These are phyloP conservation scores for Venturia asperata DNA, from an alignment of 2,329 filamentous ascomycete genomes.

Conservation along the genomic window DNA sequence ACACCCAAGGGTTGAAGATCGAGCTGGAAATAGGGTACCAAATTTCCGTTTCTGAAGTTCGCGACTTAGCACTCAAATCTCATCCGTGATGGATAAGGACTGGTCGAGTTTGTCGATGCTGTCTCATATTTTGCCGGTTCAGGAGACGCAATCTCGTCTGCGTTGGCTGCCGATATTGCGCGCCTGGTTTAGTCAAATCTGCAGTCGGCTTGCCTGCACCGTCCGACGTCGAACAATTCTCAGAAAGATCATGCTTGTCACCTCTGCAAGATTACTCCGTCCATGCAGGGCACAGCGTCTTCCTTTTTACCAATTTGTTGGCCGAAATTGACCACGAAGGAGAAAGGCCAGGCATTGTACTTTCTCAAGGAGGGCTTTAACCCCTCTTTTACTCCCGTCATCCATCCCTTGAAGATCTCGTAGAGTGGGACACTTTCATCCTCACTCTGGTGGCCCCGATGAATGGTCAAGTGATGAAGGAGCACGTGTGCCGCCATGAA, in stretches of 20 bases:
- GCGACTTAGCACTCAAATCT: not conserved
- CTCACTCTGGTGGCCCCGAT: conserved; percentile 22
- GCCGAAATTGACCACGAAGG: conserved; percentile 1
- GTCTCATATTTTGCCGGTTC: not conserved
- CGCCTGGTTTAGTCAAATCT: not conserved
- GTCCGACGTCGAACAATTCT: not conserved
- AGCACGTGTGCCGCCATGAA: conserved; percentile 43
- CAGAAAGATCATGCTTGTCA: not conserved
- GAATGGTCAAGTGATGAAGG: conserved; percentile 36
- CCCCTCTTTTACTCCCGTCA: conserved; percentile 9
- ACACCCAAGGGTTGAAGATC: not conserved
- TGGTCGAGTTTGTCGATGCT: not conserved
- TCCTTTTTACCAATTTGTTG: not conserved
- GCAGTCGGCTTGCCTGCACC: not conserved
- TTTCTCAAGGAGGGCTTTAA: conserved; percentile 2
- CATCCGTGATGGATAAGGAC: not conserved
- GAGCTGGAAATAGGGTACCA: not conserved
- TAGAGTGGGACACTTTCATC: conserved; percentile 6
- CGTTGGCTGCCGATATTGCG: not conserved
- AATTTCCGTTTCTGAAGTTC: not conserved
- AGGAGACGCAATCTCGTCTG: not conserved
- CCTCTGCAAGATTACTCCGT: not conserved
- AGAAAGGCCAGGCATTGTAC: conserved; percentile 16
- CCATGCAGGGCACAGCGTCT: not conserved
- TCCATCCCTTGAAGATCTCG: conserved; percentile 14